Percentiles rank a stretch among this genome's conserved stretches.
Evolutionary conservation across 768 basidiomycete genomes (phyloP).

Genomic region (Tylopilus plumbeoviolaceoides): DNA sequence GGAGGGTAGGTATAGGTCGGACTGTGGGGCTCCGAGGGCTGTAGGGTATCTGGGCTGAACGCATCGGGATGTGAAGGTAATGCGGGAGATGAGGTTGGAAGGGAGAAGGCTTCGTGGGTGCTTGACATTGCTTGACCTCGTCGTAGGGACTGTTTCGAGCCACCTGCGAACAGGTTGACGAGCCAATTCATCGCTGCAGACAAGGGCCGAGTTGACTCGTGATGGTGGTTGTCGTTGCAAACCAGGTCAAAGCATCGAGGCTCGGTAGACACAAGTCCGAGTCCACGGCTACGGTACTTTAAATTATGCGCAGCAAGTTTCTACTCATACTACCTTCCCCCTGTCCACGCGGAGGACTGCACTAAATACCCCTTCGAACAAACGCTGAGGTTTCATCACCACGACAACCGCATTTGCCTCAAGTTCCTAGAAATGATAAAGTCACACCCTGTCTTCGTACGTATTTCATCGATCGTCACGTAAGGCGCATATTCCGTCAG

Average conservation of each 20-base stretch:
- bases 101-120: slow-evolving; percentile 85
- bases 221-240: not conserved
- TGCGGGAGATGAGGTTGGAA: slow-evolving; percentile 70
- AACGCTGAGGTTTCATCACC: not conserved
- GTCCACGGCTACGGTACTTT: not conserved
- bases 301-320: slow-evolving; percentile 7
- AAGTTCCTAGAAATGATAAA: slow-evolving; percentile 57
- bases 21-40: slow-evolving; percentile 45
- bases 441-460: slow-evolving; percentile 75
- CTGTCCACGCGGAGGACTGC: not conserved
- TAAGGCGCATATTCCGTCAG: slow-evolving; percentile 77
- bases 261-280: not conserved
- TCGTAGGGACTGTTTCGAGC: slow-evolving; percentile 44
- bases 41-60: slow-evolving; percentile 52
- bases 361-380: not conserved
- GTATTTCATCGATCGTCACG: slow-evolving; percentile 74
- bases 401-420: slow-evolving; percentile 40
- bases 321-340: not conserved
- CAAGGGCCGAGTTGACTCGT: slow-evolving; percentile 1
- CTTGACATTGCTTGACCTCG: slow-evolving; percentile 67
- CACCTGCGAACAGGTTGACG: slow-evolving; percentile 56
- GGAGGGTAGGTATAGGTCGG: slow-evolving; percentile 79
- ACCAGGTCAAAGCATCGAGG: slow-evolving; percentile 9
- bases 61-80: slow-evolving; percentile 51
- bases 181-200: slow-evolving; percentile 65